Evolutionary conservation across 2,329 filamentous ascomycete species (phyloP), one percentile per base, ranked within the genome.

Genomic region (Bipolaris gigantea): DNA sequence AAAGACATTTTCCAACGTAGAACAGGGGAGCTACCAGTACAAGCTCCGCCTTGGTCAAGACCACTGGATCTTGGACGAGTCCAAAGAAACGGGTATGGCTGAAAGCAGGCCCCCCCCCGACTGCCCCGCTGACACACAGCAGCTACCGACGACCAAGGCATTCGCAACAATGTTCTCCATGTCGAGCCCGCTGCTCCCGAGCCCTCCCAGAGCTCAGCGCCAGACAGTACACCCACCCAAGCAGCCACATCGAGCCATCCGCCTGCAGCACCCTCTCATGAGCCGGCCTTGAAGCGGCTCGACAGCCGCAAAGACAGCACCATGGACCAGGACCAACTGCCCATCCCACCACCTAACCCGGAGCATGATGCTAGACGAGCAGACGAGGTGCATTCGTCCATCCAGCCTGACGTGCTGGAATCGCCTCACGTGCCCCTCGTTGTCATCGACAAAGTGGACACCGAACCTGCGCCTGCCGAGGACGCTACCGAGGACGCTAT

Each of bases 31-130:
- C 53, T 84, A 90, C 60, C 85, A 89, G 65, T 92, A 91, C 80
- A 92, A 90, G 73, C 88, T 92, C 62, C 82, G 87, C 27, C 76
- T 89, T 33, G 88, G 87, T 9, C 71, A 79, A 18, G 84, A 83
- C 43, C 82, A 89, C 59, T 89, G 85, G 84, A 78, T 85, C 21
- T 72, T 89, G 41, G 84, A 91, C 62, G 85, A 89, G 53, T 77
- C 77, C 40, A 78, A 80, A 49, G 81, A 84, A 13, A 85, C 79
- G 50, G 80, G 87, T 89, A 77, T 60, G 79, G 58, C n/a, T 27
- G 13, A 39, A 27, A n/a, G 6, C n/a, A 16, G 38, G 27, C 21
- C 30, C 45, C 19, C 45, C 19, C 18, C 13, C 39, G 18, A 15
- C 6, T 36, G 15, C 25, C 13, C n/a, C 32, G 45, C 65, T 73